These are phyloP conservation scores for Sequoia sempervirens DNA, from an alignment of 75 land plant genomes.

Conservation along the genomic window DNA sequence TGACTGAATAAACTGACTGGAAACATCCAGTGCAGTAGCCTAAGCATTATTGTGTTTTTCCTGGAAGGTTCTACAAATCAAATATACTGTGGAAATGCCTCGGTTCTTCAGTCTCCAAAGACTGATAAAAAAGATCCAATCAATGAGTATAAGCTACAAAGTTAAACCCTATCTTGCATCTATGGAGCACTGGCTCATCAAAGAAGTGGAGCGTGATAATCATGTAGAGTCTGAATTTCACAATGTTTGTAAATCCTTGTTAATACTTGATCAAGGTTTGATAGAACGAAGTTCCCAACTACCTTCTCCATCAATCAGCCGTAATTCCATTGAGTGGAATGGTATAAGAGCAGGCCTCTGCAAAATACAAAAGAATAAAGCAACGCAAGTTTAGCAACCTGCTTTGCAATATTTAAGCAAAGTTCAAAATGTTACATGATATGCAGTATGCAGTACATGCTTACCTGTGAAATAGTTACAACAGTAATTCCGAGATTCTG, in stretches of 20 bases:
- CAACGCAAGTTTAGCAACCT: not conserved
- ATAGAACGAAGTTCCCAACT: constrained; percentile 91
- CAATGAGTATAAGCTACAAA: not conserved
- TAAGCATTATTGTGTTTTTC: not conserved
- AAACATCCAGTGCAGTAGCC: not conserved
- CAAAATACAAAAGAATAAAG: constrained; percentile 1
- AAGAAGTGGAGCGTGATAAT: not conserved
- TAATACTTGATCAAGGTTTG: constrained; percentile 16
- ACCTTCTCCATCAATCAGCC: constrained; percentile 94
- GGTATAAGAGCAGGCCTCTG: constrained; percentile 98
- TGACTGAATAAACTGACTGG: not conserved
- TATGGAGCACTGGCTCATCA: not conserved
- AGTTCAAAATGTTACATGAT: not conserved
- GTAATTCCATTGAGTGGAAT: constrained; percentile 78
- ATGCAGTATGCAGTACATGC: not conserved
- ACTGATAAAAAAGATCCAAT: not conserved
- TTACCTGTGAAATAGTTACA: constrained; percentile 89
- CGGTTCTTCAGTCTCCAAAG: not conserved
- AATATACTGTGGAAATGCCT: not conserved
- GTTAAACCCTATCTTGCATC: not conserved
- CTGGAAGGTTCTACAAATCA: not conserved
- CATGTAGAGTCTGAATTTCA: not conserved
- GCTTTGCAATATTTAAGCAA: not conserved
- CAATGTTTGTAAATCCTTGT: not conserved
- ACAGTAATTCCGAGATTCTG: constrained; percentile 77